Conservation (phyloP, 176 grass and related monocot species). For the Eleusine coracana region DNA sequence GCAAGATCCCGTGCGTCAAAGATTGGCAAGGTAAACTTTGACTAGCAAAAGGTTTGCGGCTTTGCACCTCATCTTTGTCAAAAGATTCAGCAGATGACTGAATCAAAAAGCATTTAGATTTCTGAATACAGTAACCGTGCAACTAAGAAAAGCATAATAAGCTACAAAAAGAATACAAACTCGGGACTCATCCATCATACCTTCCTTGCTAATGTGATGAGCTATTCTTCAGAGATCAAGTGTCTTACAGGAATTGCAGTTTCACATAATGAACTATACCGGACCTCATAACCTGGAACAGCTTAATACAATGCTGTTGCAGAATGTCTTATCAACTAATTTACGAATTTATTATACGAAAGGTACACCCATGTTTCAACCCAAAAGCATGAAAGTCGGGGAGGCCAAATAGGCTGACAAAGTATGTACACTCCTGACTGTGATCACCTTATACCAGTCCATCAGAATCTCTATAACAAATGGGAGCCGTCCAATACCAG, state of each 20-base stretch:
- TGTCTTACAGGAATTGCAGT: conserved; percentile 29
- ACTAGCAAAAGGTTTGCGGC: background rate
- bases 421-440: conserved; percentile 49
- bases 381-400: conserved; percentile 37
- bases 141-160: background rate
- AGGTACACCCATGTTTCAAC: conserved; percentile 50
- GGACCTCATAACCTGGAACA: conserved; percentile 27
- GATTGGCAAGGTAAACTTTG: background rate
- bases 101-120: background rate
- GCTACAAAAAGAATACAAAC: conserved; percentile 19
- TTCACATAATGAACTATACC: conserved; percentile 40
- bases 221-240: conserved; percentile 34
- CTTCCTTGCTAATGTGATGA: conserved; percentile 3
- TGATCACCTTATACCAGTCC: conserved; percentile 45
- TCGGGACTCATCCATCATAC: background rate
- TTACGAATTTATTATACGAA: conserved; percentile 42
- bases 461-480: conserved; percentile 39
- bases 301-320: conserved; percentile 36
- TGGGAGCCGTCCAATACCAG: background rate
- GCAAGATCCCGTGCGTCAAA: background rate
- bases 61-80: background rate
- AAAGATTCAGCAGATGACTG: background rate
- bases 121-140: background rate
- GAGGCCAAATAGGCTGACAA: conserved; percentile 35
- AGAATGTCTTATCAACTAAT: conserved; percentile 47